Evolutionary conservation across 805 yeast species (phyloP).

Genomic region (Candida golubevii): DNA sequence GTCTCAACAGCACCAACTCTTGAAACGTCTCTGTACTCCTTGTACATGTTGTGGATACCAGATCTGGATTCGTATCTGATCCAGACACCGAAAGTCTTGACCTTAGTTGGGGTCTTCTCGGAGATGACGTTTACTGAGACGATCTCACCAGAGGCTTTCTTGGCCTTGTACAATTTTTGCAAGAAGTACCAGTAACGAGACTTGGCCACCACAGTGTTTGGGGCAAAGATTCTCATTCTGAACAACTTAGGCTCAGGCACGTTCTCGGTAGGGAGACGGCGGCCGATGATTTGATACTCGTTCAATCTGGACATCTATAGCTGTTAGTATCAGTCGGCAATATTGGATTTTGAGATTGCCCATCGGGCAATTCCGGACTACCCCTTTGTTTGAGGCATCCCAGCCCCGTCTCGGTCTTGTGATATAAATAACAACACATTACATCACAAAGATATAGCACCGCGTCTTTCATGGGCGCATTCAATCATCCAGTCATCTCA

Average conservation of each 20-base stretch:
- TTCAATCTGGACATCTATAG: constrained; percentile 83
- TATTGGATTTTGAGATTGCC: no score
- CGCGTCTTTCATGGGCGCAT: no score
- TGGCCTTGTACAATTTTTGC: constrained; percentile 98
- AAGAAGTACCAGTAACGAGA: constrained; percentile 99
- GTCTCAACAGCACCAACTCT: constrained; percentile 98
- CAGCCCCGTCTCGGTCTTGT: no score
- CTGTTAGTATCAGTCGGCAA: constrained; percentile 12
- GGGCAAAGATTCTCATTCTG: constrained; percentile 99
- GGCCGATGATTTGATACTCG: constrained; percentile 99
- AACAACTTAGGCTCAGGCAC: constrained; percentile 99
- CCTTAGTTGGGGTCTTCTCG: constrained; percentile 98
- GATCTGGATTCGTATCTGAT: constrained; percentile 99
- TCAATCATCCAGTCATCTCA: no score
- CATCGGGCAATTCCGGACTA: no score
- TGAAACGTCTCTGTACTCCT: constrained; percentile 99
- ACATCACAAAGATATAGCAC: no score
- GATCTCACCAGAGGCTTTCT: constrained; percentile 99
- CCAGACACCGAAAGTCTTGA: constrained; percentile 99
- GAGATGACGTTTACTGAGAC: constrained; percentile 86
- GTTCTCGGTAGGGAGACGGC: constrained; percentile 98
- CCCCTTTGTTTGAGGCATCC: no score
- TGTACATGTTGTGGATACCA: constrained; percentile 99
- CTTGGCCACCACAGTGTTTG: constrained; percentile 98
- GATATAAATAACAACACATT: no score